Evolutionary conservation across 164 flowering plant species (phyloP), one percentile per base, ranked within the genome.

Genomic region (Vitis rotundifolia): DNA sequence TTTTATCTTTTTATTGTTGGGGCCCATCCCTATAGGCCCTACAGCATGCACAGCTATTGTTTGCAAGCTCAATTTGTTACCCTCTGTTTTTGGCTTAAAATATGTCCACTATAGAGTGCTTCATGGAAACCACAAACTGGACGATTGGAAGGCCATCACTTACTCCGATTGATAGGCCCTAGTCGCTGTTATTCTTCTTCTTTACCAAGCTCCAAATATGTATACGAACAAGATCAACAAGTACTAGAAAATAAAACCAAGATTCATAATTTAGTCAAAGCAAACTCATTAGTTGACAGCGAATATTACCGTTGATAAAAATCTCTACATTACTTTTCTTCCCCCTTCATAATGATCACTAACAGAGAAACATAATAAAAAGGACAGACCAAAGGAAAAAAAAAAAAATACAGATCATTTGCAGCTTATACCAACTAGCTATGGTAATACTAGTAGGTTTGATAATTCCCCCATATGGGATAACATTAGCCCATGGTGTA

Each of bases 401-500:
- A 16, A 49, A 48, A 10, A 49, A n/a, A 22, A 59, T 19, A 9
- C 28, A 11, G 3, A 8, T 47, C 18, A 28, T 65, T 49, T 63
- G 53, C 54, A 63, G 29, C 28, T 60, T 14, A 37, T 37, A 37
- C 47, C 31, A 11, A 57, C 4, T 57, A 18, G 29, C 29, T 57
- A 57, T 11, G 15, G 19, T 9, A 48, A 9, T 16, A 49, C 29
- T 65, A 29, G 31, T 60, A n/a, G 31, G 6, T 37, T 60, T 15
- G 56, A 62, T 16, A 37, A 62, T 44, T 8, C 50, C 9, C n/a
- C n/a, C 65, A 0, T 3, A 47, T 62, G 65, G 65, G 52, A 9
- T 47, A 18, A 44, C n/a, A 59, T 76, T 81, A 94, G 62, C 99
- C 99, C 97, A 96, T 93, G 62, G 95, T 80, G 85, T 91, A 96